Percentiles rank a stretch among this genome's conserved stretches.
Evolutionary conservation across 306 rosid species (phyloP).

Genomic region (Pyrus bretschneideri): DNA sequence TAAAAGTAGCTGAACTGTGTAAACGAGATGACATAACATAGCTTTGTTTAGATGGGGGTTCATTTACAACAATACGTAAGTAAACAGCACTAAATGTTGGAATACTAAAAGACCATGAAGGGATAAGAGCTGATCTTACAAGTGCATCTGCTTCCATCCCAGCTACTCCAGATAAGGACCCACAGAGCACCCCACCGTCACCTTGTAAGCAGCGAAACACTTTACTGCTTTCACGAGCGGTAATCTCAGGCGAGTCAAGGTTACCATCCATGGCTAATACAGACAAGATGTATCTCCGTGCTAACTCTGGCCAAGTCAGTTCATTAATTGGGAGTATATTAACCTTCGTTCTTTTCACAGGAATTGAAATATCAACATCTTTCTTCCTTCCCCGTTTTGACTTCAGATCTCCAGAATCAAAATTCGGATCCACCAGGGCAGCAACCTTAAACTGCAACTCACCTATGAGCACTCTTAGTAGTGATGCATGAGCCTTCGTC

Average conservation of each 20-base stretch:
- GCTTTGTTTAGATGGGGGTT: not conserved
- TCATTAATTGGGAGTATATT: constrained; percentile 88
- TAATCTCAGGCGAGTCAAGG: constrained; percentile 80
- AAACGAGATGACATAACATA: not conserved
- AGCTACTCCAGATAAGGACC: constrained; percentile 91
- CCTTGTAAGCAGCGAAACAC: constrained; percentile 95
- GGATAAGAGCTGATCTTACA: constrained; percentile 44
- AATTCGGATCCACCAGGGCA: constrained; percentile 85
- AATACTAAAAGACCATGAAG: constrained; percentile 12
- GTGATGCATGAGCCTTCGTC: constrained; percentile 79
- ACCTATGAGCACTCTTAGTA: constrained; percentile 70
- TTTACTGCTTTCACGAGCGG: constrained; percentile 86
- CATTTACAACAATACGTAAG: not conserved
- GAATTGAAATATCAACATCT: constrained; percentile 60
- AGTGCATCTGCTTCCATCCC: constrained; percentile 99
- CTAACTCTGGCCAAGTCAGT: constrained; percentile 98
- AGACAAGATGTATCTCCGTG: constrained; percentile 78
- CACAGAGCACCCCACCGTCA: constrained; percentile 99
- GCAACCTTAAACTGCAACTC: constrained; percentile 92
- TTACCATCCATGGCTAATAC: constrained; percentile 89
- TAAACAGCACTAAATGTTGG: not conserved
- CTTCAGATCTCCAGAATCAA: constrained; percentile 85
- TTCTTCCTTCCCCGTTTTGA: constrained; percentile 89
- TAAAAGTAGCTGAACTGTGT: not conserved
- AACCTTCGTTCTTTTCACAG: constrained; percentile 59